These are phyloP conservation scores for Tetradesmus lagerheimii DNA, from an alignment of 139 green algal genomes.

Conservation along the genomic window DNA sequence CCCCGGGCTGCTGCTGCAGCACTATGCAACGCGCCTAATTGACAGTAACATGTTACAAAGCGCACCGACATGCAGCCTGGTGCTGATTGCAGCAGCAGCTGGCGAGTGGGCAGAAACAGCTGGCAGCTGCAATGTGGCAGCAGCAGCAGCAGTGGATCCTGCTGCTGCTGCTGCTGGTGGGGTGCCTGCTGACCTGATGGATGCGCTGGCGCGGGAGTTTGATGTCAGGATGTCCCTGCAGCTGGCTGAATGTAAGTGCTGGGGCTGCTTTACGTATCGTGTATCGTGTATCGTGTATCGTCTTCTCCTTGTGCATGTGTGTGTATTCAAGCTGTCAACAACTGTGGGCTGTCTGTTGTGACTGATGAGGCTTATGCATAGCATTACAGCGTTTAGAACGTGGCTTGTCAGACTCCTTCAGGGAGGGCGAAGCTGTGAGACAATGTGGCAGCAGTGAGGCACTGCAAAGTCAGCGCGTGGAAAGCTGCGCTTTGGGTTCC, in stretches of 20 bases:
- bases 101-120: slow-evolving; percentile 5
- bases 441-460: too few species aligned
- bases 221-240: slow-evolving; percentile 14
- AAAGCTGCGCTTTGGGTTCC: too few species aligned
- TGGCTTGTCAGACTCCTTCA: too few species aligned
- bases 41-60: not conserved
- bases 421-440: too few species aligned
- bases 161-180: not conserved
- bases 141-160: not conserved
- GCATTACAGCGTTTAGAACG: too few species aligned
- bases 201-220: slow-evolving; percentile 13
- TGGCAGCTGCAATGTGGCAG: not conserved
- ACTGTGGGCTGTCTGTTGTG: too few species aligned
- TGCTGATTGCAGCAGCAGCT: slow-evolving; percentile 34
- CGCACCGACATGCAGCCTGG: not conserved
- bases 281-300: too few species aligned
- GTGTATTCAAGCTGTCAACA: too few species aligned
- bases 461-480: too few species aligned
- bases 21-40: not conserved
- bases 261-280: not conserved
- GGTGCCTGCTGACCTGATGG: slow-evolving; percentile 25
- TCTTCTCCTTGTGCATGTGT: too few species aligned
- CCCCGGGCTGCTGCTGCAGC: slow-evolving; percentile 11
- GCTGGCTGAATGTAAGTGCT: not conserved
- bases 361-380: too few species aligned